phyloP scores from a whole-genome alignment of 495 filamentous ascomycete genomes.

The Neurospora tetraspora region DNA sequence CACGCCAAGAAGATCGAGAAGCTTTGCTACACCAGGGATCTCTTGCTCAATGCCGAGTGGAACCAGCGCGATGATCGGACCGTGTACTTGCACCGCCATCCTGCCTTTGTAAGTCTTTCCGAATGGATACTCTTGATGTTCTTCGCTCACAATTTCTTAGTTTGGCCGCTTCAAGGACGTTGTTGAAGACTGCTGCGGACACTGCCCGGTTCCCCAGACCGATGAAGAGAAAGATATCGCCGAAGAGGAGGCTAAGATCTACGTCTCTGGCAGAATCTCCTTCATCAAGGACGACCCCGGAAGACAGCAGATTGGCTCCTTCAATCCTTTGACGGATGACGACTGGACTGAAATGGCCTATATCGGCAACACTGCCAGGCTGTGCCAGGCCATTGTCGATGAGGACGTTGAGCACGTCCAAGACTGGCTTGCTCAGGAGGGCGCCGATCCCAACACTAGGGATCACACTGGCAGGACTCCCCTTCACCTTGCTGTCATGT shows the following conservation, averaged over 20 bases:
- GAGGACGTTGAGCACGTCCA: slow-evolving; percentile 54
- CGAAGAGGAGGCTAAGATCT: slow-evolving; percentile 60
- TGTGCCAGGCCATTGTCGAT: slow-evolving; percentile 72
- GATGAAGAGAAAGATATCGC: slow-evolving; percentile 59
- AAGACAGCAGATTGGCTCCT: slow-evolving; percentile 52
- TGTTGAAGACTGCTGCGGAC: slow-evolving; percentile 69
- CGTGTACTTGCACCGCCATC: slow-evolving; percentile 70
- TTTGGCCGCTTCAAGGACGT: slow-evolving; percentile 59
- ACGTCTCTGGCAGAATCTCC: slow-evolving; percentile 55
- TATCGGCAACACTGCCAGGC: slow-evolving; percentile 55
- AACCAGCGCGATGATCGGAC: slow-evolving; percentile 60
- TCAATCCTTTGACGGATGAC: slow-evolving; percentile 69
- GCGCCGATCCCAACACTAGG: slow-evolving; percentile 48
- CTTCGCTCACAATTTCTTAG: slow-evolving; percentile 10
- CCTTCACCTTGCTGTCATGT: slow-evolving; percentile 61
- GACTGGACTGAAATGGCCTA: slow-evolving; percentile 80
- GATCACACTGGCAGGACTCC: slow-evolving; percentile 78
- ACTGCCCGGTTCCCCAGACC: slow-evolving; percentile 56
- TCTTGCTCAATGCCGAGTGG: slow-evolving; percentile 82
- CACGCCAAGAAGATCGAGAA: slow-evolving; percentile 67
- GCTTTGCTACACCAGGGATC: slow-evolving; percentile 65
- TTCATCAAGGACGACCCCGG: slow-evolving; percentile 76
- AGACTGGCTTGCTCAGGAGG: slow-evolving; percentile 55
- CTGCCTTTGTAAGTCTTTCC: slow-evolving; percentile 44
- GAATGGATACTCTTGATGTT: background rate